Base-by-base conservation (phyloP, 208 protist species). In the Jaenimonas drosophilae region DNA sequence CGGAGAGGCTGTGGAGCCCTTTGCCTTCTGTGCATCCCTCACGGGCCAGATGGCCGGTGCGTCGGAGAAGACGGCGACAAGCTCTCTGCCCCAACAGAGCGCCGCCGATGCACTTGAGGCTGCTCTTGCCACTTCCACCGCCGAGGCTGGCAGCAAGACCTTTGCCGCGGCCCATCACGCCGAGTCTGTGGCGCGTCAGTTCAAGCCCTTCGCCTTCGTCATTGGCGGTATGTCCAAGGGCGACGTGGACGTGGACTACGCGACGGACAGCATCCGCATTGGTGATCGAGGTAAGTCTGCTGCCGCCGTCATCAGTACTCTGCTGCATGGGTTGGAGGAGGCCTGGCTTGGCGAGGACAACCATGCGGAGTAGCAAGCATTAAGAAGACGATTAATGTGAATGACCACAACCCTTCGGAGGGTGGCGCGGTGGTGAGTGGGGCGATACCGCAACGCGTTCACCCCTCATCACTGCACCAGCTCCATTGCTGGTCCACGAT, bases 141-240 rank as follows among this genome's bases (percentile, higher is more conserved):
- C 47, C 4, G 60, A 70, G 50, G 63, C 63, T 2, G 66, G 59
- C 7, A 57, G 33, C 2, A 27, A 27, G 20, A 61, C 58, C 19
- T 85, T 86, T 47, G 73, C 70, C 6, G 21, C 54, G 34, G 44
- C 39, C 29, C 64, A 72, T 41, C 64, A 68, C 26, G 34, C 62
- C 21, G 62, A 64, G 1, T 67, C 42, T 16, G 72, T 71, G 54
- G 47, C 54, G 17, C 44, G 46, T 0, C 64, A 67, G 48, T 92
- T 92, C 44, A 50, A 54, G 21, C 84, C 84, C 5, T 92, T 92
- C 53, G 84, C 84, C 23, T 85, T 92, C 56, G 66, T 92, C 20
- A 62, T 92, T 32, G 84, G 84, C 50, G 84, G 84, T 25, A 92
- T 92, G 84, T 74, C 84, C 4, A 78, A 64, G 38, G 84, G 84